Evolutionary conservation across 106 monocot genomes (phyloP), one percentile per base, ranked within the genome.

Genomic region (Dioscorea zingiberensis): DNA sequence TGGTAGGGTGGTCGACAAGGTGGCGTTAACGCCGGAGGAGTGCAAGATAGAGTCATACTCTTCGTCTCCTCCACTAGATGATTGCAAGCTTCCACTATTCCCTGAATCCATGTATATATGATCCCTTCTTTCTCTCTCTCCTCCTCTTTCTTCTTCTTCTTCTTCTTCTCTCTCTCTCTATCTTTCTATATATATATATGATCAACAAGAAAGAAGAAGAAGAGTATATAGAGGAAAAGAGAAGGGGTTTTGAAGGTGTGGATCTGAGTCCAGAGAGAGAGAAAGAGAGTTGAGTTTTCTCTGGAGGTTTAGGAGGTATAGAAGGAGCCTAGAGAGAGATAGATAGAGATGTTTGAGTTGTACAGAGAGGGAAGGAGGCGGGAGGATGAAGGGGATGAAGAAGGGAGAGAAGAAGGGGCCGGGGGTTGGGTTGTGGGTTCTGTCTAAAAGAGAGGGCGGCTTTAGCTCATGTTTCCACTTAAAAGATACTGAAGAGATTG

Each of bases 31-130:
- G 55, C 65, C 12, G 22, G 70, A 16, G 58, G 64, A 16, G 48
- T n/a, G 22, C 58, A 63, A 57, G 66, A 38, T 64, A 16, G 87
- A 87, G 67, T 91, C 84, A 64, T 76, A 74, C 64, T 84, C 81
- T 9, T 87, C 81, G 47, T 81, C 88, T 16, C 84, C 88, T 47
- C 79, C 81, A 67, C 83, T 83, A 3, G 90, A 91, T 12, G 90
- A 86, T 45, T 91, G 90, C 28, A 83, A 29, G 59, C 90, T 83
- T 24, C 86, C 75, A 45, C 86, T 91, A 70, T 78, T 84, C 25
- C 62, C 78, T 2, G 80, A 84, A 30, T 81, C 78, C 84, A 84
- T 88, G n/a, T n/a, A n/a, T n/a, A n/a, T n/a, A n/a, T n/a, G n/a
- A n/a, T n/a, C n/a, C n/a, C n/a, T n/a, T n/a, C n/a, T n/a, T n/a